Base-by-base conservation (phyloP, 2,329 filamentous ascomycete genomes). In the Fusarium begoniae region DNA sequence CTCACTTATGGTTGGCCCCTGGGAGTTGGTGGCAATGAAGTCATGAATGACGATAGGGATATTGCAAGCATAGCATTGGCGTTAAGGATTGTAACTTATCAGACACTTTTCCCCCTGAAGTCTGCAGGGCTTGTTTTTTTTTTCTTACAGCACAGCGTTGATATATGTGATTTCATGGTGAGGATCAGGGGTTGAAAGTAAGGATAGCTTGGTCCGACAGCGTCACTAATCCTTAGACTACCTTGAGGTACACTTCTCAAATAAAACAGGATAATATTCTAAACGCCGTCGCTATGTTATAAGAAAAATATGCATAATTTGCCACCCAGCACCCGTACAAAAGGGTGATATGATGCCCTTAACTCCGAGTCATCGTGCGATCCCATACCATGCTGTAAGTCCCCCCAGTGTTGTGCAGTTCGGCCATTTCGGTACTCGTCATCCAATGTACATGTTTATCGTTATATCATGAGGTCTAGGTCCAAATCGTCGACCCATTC, bases 401-500 rank as follows among this genome's bases (percentile, higher is more conserved):
- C 40, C 17, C 37, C n/a, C 28, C 56, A 55, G 30, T 43, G 28
- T 40, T 30, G n/a, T 40, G 28, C 38, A 35, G n/a, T 51, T 43
- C 45, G 24, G 26, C 26, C 64, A 32, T 44, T 6, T 58, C 20
- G 14, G 37, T 48, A 41, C 10, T 38, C 38, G 48, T 72, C 63
- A 59, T 58, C 65, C 47, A 74, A 75, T 50, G 28, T 56, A 30
- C n/a, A 41, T 66, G 18, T 69, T 38, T 32, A 69, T 69, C 64
- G 50, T 72, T 56, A 78, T 59, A 79, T 75, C 73, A 78, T 77
- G 8, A 82, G 55, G 32, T 83, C 82, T 10, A 77, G 63, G 3
- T 78, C 81, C n/a, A 81, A 69, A 24, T 84, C 81, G 32, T 84
- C 82, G 9, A 83, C 71, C 82, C 82, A 84, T 17, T 77, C 81